Conservation (phyloP, 192 early-diverging fungal species). For the Coemansia sp. region DNA sequence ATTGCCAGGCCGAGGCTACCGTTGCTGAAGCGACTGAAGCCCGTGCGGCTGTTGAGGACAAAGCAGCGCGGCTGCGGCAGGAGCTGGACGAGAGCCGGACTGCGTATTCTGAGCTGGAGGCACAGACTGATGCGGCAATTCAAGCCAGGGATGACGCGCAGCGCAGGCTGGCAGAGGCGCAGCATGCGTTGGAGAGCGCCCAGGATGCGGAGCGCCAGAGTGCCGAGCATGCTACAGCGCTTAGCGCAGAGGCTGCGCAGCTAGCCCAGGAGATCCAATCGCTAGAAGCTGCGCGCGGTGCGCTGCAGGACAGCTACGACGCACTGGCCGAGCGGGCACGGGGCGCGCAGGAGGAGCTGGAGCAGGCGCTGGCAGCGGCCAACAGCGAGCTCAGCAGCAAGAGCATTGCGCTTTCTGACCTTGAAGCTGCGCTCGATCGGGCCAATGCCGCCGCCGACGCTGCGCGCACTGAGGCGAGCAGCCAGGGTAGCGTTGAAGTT, state of each 20-base stretch:
- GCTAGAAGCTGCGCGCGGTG: slow-evolving; percentile 4
- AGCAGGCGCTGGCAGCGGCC: slow-evolving; percentile 22
- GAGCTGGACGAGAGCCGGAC: not conserved
- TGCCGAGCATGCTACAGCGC: not conserved
- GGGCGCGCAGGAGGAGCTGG: slow-evolving; percentile 23
- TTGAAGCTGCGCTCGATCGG: slow-evolving; percentile 30
- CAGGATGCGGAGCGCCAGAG: not conserved
- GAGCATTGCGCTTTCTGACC: slow-evolving; percentile 13
- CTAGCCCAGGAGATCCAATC: slow-evolving; percentile 1
- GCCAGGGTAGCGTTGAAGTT: slow-evolving; percentile 3
- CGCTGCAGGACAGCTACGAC: slow-evolving; percentile 11
- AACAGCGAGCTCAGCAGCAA: slow-evolving; percentile 28
- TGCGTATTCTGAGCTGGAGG: not conserved
- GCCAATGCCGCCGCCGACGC: slow-evolving; percentile 20
- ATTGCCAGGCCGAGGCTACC: not conserved
- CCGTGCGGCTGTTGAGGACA: not conserved
- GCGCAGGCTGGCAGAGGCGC: not conserved
- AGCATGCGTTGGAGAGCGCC: not conserved
- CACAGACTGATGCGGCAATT: not conserved
- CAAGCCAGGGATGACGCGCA: not conserved
- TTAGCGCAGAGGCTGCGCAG: not conserved
- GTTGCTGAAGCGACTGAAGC: not conserved
- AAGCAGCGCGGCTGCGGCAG: not conserved
- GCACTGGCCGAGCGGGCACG: slow-evolving; percentile 10
- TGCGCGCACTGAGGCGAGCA: slow-evolving; percentile 8